A percentile compares a stretch with the other conserved stretches of the same genome.
Conservation (phyloP, 352 stramenopile genomes). For the Phytophthora cajani region DNA sequence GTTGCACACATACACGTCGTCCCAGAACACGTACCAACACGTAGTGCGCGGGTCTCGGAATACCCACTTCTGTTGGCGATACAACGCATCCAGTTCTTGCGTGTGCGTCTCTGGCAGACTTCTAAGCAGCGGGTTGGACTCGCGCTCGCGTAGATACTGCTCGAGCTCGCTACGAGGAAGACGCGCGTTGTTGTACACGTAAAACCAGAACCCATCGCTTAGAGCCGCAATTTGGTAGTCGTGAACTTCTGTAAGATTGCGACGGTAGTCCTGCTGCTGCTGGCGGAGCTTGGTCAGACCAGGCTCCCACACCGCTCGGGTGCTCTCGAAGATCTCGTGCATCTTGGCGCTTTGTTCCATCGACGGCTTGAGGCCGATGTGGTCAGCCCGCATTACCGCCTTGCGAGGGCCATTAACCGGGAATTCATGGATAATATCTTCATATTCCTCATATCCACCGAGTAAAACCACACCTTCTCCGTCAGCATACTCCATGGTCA, state of each 20-base stretch:
- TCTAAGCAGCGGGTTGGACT: conserved; percentile 1
- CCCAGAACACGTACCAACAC: conserved; percentile 54
- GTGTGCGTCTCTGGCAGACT: conserved; percentile 1
- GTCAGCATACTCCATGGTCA: background rate
- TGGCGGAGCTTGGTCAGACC: background rate
- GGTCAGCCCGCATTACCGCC: background rate
- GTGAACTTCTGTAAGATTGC: background rate
- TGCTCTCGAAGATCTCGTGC: conserved; percentile 1
- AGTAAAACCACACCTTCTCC: background rate
- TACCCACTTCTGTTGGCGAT: conserved; percentile 22
- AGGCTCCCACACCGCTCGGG: background rate
- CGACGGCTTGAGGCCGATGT: conserved; percentile 3
- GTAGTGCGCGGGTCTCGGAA: conserved; percentile 23
- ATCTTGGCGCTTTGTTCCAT: background rate
- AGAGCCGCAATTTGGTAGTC: conserved; percentile 14
- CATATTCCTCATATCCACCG: background rate
- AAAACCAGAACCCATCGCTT: conserved; percentile 44
- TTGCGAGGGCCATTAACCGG: background rate
- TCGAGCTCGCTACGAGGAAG: conserved; percentile 26
- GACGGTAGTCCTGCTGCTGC: background rate
- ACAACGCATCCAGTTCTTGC: conserved; percentile 6
- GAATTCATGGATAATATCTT: background rate
- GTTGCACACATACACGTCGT: conserved; percentile 43
- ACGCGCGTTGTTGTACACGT: conserved; percentile 43
- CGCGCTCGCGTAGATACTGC: background rate